Base-by-base conservation (phyloP, 2,329 filamentous ascomycete species). In the Phaeosphaeria sp. region DNA sequence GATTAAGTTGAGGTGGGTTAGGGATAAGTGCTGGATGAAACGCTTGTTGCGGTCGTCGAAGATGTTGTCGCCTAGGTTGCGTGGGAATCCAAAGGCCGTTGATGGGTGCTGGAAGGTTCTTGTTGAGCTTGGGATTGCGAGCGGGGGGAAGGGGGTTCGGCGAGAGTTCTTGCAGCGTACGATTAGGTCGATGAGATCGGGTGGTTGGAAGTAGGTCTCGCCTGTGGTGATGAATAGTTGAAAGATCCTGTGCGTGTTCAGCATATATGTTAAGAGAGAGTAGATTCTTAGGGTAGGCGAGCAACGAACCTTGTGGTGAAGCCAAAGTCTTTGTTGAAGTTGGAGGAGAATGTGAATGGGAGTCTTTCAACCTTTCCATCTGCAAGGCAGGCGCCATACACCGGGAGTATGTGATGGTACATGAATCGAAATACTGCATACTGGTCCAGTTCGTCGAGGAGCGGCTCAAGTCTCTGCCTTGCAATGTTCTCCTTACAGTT, bases 111-210 rank as follows among this genome's bases (percentile, higher is more conserved):
- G 45, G 20, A 53, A 59, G 1, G 2, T 24, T 24, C 36, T 36
- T 17, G 63, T 65, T 18, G 63, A 64, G 17, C 9, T 2, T 4
- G 67, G 64, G 6, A 65, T 49, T 7, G n/a, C 22, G 9, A 63
- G 24, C 3, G 24, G 0, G 6, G 63, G 52, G 22, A 68, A 72
- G 17, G 68, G 68, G 6, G 18, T 51, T 9, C 47, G 47, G 13
- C 43, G 63, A 6, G 55, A 56, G 5, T 55, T 11, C 13, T 49
- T 39, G 39, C 59, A 56, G 30, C 68, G 68, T 17, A 68, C 17
- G 15, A 53, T 48, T 40, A 72, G 66, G 20, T 71, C 68, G 51
- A 71, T 65, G 2, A 72, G 45, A 45, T 73, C 71, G 30, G 67
- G 66, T 1, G 68, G 67, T 40, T 72, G 69, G 2, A 71, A 54